Evolutionary conservation across 2,329 filamentous ascomycete species (phyloP).

Genomic region (Canariomyces notabilis): DNA sequence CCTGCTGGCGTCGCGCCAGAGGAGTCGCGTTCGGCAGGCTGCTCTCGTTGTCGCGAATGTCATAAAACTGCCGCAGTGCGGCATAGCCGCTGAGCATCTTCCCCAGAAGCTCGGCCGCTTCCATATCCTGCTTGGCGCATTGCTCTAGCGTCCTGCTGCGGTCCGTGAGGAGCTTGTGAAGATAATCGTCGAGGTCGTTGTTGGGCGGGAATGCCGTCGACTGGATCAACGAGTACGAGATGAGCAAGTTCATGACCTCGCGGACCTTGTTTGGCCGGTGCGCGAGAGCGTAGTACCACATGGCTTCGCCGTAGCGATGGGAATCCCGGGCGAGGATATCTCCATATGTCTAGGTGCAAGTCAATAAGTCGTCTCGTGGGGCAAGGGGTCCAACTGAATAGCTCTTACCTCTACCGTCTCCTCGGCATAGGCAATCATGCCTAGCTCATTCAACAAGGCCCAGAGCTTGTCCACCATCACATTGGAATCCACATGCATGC

Average conservation of each 20-base stretch:
- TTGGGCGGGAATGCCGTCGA: constrained; percentile 73
- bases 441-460: constrained; percentile 69
- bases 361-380: constrained; percentile 20
- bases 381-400: neutral
- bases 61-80: constrained; percentile 83
- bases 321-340: constrained; percentile 68
- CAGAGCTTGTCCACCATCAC: constrained; percentile 77
- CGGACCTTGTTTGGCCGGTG: constrained; percentile 75
- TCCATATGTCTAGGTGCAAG: constrained; percentile 69
- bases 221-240: constrained; percentile 80
- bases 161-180: constrained; percentile 64
- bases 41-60: constrained; percentile 61
- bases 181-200: constrained; percentile 65
- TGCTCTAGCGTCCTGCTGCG: constrained; percentile 67
- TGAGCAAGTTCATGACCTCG: constrained; percentile 79
- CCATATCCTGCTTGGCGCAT: constrained; percentile 68
- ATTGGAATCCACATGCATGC: constrained; percentile 60
- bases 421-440: constrained; percentile 72
- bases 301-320: constrained; percentile 75
- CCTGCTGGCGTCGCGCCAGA: constrained; percentile 62
- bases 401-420: constrained; percentile 72
- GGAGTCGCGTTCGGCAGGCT: constrained; percentile 42
- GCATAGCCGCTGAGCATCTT: constrained; percentile 89
- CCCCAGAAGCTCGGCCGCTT: constrained; percentile 78
- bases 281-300: constrained; percentile 87